Base-by-base conservation (phyloP, 306 rosid genomes). In the Heteromeles arbutifolia region DNA sequence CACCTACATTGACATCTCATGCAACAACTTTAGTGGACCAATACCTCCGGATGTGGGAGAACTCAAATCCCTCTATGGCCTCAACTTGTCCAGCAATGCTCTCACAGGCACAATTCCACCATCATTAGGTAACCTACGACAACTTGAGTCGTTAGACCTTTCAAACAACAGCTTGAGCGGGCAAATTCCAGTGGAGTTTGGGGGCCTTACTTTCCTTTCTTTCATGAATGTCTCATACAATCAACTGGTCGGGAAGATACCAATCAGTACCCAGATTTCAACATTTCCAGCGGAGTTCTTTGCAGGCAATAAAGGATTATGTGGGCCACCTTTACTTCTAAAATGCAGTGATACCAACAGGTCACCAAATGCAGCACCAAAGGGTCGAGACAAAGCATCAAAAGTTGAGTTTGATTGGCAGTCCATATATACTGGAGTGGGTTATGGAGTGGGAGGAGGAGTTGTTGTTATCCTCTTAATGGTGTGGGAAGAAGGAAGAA, bases 361-460 rank as follows among this genome's bases (percentile, higher is more conserved):
- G 0, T 34, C 61, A 31, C 2, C 73, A 48, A 3, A 21, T 70
- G 28, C 5, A 22, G 5, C 79, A 53, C 22, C 13, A 4, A 39
- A 28, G 1, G 25, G 21, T 15, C 0, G 3, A 14, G 1, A 63
- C 19, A 21, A 26, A 11, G 52, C 0, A 52, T 78, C 83, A 44
- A 84, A 43, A 4, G 57, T 7, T 45, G 57, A 74, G 74, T 77
- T 82, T 81, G 95, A 88, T 76, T 92, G 98, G 98, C 85, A 84
- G 62, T 87, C 84, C 69, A 82, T 88, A 62, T 76, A 65, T 50
- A 83, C 80, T 26, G 98, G 97, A 76, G 59, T 90, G 11, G 98
- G 98, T 14, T 94, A 86, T 39, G 98, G 98, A 57, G 86, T 83
- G 17, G 98, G 98, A 85, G 88, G 95, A 3, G 97, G 92, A 65